These are phyloP conservation scores for Suhomyces kilbournensis DNA, from an alignment of 805 yeast species.

Conservation along the genomic window DNA sequence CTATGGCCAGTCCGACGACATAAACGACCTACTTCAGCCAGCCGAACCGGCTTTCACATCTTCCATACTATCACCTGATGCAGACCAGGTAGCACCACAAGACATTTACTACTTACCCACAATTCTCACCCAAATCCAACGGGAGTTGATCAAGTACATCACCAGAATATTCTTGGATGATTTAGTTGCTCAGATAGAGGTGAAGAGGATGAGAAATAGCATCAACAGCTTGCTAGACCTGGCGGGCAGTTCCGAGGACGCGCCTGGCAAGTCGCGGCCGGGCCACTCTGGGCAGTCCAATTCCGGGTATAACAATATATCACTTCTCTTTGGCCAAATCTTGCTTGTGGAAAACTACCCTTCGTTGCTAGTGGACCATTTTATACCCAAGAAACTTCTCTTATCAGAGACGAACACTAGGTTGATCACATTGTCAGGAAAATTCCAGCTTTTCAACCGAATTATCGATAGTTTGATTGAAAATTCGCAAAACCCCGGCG, in stretches of 20 bases:
- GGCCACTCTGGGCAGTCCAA: neutral
- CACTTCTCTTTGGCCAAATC: constrained; percentile 45
- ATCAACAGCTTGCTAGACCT: constrained; percentile 36
- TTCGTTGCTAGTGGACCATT: constrained; percentile 70
- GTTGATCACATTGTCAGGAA: constrained; percentile 54
- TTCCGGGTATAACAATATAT: constrained; percentile 30
- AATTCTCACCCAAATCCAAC: constrained; percentile 29
- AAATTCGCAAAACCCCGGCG: constrained; percentile 3
- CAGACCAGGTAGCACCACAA: constrained; percentile 3
- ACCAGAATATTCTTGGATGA: constrained; percentile 28
- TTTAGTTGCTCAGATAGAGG: constrained; percentile 20
- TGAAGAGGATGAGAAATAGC: constrained; percentile 27
- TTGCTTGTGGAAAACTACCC: constrained; percentile 62
- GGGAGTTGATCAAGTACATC: constrained; percentile 31
- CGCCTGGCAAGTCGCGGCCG: neutral
- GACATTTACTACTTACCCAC: constrained; percentile 37
- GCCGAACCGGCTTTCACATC: constrained; percentile 1
- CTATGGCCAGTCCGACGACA: constrained; percentile 11
- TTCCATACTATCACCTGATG: constrained; percentile 4
- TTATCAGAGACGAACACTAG: constrained; percentile 62
- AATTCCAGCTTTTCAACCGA: constrained; percentile 53
- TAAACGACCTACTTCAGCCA: constrained; percentile 6
- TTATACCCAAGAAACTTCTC: constrained; percentile 65
- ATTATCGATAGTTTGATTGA: constrained; percentile 36
- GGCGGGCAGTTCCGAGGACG: neutral